Evolutionary conservation across 768 basidiomycete genomes (phyloP).

Genomic region (Paxillus rubicundulus): DNA sequence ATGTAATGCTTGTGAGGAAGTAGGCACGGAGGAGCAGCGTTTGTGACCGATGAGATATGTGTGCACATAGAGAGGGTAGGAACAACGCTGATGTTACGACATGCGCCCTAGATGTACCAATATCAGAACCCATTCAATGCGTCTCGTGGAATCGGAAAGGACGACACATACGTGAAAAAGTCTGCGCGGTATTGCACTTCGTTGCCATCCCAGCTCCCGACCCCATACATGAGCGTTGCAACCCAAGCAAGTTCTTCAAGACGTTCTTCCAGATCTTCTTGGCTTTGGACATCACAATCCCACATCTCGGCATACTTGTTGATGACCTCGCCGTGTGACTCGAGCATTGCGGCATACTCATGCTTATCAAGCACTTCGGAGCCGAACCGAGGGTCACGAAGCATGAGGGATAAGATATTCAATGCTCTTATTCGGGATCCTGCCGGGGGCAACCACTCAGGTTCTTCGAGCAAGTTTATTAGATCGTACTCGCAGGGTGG

Average conservation of each 20-base stretch:
- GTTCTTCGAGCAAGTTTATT: slow-evolving; percentile 9
- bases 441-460: slow-evolving; percentile 24
- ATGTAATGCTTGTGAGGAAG: slow-evolving; percentile 48
- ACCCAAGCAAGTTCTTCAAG: slow-evolving; percentile 64
- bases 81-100: slow-evolving; percentile 67
- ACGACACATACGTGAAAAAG: slow-evolving; percentile 56
- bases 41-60: slow-evolving; percentile 56
- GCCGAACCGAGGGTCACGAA: slow-evolving; percentile 44
- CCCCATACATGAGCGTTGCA: slow-evolving; percentile 54
- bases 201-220: slow-evolving; percentile 48
- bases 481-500: neutral
- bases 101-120: slow-evolving; percentile 51
- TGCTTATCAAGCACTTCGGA: slow-evolving; percentile 28
- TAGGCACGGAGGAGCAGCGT: slow-evolving; percentile 57
- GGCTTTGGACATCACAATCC: slow-evolving; percentile 38
- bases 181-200: slow-evolving; percentile 52
- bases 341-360: slow-evolving; percentile 35
- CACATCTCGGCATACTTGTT: slow-evolving; percentile 45
- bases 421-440: slow-evolving; percentile 43
- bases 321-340: slow-evolving; percentile 40
- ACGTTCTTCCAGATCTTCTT: slow-evolving; percentile 45
- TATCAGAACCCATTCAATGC: slow-evolving; percentile 2
- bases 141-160: too few species aligned
- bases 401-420: slow-evolving; percentile 52
- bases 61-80: slow-evolving; percentile 48